A percentile compares a stretch with the other conserved stretches of the same genome.
phyloP scores from a whole-genome alignment of 2,329 filamentous ascomycete genomes.

The Fonsecaea multimorphosa region DNA sequence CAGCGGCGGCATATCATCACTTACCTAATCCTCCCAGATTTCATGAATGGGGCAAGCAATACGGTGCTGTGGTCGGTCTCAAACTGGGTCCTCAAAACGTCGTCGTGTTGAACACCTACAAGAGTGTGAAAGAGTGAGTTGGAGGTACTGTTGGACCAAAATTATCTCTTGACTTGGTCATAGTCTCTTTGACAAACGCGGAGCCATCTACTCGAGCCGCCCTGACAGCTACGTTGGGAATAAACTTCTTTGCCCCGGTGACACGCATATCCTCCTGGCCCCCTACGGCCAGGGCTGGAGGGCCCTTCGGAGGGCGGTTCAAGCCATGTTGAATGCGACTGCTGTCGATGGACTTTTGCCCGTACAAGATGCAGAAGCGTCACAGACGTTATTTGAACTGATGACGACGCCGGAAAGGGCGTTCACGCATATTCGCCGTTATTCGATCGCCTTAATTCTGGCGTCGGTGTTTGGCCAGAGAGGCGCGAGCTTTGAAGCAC shows the following conservation, averaged over 20 bases:
- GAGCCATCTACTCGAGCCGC: slow-evolving; percentile 11
- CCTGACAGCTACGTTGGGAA: slow-evolving; percentile 51
- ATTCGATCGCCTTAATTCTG: slow-evolving; percentile 16
- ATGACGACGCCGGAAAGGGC: slow-evolving; percentile 8
- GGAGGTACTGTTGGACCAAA: background rate
- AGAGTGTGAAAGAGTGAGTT: slow-evolving; percentile 21
- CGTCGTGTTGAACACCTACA: slow-evolving; percentile 24
- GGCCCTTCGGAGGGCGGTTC: slow-evolving; percentile 38
- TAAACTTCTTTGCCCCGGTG: slow-evolving; percentile 16
- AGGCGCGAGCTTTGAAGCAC: slow-evolving; percentile 8
- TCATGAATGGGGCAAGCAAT: slow-evolving; percentile 20
- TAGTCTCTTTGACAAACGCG: slow-evolving; percentile 44
- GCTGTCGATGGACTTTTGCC: slow-evolving; percentile 16
- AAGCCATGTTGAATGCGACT: slow-evolving; percentile 15
- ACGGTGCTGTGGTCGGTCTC: slow-evolving; percentile 23
- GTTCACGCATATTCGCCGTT: slow-evolving; percentile 18
- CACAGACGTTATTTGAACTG: slow-evolving; percentile 10
- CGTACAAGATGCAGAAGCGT: slow-evolving; percentile 11
- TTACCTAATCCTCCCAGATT: slow-evolving; percentile 18
- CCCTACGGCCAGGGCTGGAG: slow-evolving; percentile 11
- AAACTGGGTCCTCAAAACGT: slow-evolving; percentile 27
- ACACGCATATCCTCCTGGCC: slow-evolving; percentile 41
- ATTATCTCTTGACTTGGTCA: background rate
- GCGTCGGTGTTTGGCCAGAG: slow-evolving; percentile 20
- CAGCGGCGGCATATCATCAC: background rate